Base-by-base conservation (phyloP, 1,284 basidiomycete species). In the Malassezia obtusa region DNA sequence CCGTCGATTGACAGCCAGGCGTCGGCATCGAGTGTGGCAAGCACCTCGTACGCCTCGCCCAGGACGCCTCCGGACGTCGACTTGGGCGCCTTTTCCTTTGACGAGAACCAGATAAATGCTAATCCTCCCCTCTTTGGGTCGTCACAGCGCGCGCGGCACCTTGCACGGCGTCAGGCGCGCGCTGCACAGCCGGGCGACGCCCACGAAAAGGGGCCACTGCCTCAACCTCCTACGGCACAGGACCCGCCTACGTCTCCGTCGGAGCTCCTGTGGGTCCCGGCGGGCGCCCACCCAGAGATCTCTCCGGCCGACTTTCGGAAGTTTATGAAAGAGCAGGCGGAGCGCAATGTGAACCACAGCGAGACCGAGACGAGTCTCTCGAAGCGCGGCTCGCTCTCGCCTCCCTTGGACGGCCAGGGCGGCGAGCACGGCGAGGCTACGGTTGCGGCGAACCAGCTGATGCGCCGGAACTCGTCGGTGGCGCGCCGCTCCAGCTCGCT, bases 261-360 rank as follows among this genome's bases (percentile, higher is more conserved):
- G 21, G 62, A 88, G 75, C 82, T 95, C 57, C 96, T 95, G 78
- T 98, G 92, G 92, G 89, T 98, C 15, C 92, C 92, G 35, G 92
- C 92, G 14, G 83, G 86, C 51, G 79, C 95, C 21, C 92, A 98
- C 73, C 94, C 92, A 19, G 92, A 98, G 77, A 87, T 98, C 70
- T 92, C 91, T 1, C 94, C 94, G 10, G 84, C 84, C 47, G 89
- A 96, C 76, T 98, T 98, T 76, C 84, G 89, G 55, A 84, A 84
- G 25, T 95, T 96, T 71, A 82, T 98, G 63, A 87, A 91, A 75
- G 87, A 94, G 65, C 92, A 96, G 77, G 83, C 91, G 2, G 64
- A 64, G 21, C 71, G 75, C 2, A 76, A 76, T 22, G 75, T 67
- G 45, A 58, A 40, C 35, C 64, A 63, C 39, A 57, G 62, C 36